Percentiles rank a stretch among this genome's conserved stretches.
These are phyloP conservation scores for Cicer pinnatifidum DNA, from an alignment of 306 rosid genomes.

Conservation along the genomic window DNA sequence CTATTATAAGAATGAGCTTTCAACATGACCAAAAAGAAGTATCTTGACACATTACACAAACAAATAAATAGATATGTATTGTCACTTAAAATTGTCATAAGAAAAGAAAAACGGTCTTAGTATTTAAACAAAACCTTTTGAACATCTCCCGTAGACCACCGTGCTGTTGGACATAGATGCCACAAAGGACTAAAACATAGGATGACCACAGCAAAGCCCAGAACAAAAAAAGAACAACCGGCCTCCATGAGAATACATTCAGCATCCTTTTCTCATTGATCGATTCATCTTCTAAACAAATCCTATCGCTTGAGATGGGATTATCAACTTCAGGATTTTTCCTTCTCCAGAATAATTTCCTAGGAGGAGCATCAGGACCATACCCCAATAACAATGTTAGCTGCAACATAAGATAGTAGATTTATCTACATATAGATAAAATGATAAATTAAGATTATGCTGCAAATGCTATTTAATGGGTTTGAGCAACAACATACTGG, in stretches of 20 bases:
- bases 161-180: slow-evolving; percentile 63
- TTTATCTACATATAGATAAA: slow-evolving; percentile 27
- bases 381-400: slow-evolving; percentile 74
- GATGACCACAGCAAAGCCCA: slow-evolving; percentile 75
- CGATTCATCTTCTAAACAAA: slow-evolving; percentile 51
- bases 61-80: slow-evolving; percentile 24
- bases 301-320: slow-evolving; percentile 49
- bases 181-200: slow-evolving; percentile 77
- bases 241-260: slow-evolving; percentile 68
- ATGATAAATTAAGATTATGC: slow-evolving; percentile 39
- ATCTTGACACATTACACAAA: background rate
- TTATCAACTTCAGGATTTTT: slow-evolving; percentile 51
- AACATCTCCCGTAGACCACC: slow-evolving; percentile 88
- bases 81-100: slow-evolving; percentile 11
- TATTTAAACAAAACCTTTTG: slow-evolving; percentile 63
- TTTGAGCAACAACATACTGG: slow-evolving; percentile 65
- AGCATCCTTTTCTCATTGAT: slow-evolving; percentile 44
- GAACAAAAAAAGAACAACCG: slow-evolving; percentile 55
- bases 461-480: slow-evolving; percentile 36
- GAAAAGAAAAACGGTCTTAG: slow-evolving; percentile 4
- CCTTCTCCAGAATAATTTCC: slow-evolving; percentile 60
- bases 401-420: slow-evolving; percentile 51
- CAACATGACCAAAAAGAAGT: slow-evolving; percentile 35
- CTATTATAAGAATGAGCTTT: slow-evolving; percentile 20
- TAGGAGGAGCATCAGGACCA: slow-evolving; percentile 91